These are phyloP conservation scores for Aspergillus ellipticus DNA, from an alignment of 495 filamentous ascomycete species.

Conservation along the genomic window DNA sequence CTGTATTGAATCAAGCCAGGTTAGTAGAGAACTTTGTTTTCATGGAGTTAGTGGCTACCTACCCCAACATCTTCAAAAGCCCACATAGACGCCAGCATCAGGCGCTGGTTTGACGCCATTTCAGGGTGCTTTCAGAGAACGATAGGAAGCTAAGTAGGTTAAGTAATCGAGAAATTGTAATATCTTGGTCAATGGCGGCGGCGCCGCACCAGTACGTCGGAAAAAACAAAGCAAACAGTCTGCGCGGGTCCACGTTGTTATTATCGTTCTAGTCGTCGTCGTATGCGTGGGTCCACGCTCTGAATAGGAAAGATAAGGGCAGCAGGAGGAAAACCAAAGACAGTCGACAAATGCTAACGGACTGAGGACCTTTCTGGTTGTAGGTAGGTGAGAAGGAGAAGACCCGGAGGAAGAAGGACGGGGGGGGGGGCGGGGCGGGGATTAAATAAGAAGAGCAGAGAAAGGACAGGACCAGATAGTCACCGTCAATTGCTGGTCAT, in stretches of 20 bases:
- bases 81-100: constrained; percentile 24
- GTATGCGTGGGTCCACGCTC: too few species aligned
- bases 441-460: neutral
- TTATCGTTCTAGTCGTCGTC: too few species aligned
- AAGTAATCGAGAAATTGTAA: too few species aligned
- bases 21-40: neutral
- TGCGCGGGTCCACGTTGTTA: too few species aligned
- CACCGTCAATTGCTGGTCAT: neutral
- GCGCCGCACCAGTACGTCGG: too few species aligned
- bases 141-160: too few species aligned
- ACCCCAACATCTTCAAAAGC: constrained; percentile 25
- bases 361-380: neutral
- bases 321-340: neutral
- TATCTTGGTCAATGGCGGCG: too few species aligned
- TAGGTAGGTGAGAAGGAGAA: neutral
- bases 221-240: too few species aligned
- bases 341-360: neutral
- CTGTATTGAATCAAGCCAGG: constrained; percentile 8
- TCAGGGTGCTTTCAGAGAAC: neutral
- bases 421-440: neutral
- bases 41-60: neutral
- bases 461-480: neutral
- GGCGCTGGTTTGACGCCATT: constrained; percentile 16
- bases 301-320: too few species aligned
- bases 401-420: neutral